Evolutionary conservation across 148 eudicot genomes (phyloP).

Genomic region (Camellia sinensis): DNA sequence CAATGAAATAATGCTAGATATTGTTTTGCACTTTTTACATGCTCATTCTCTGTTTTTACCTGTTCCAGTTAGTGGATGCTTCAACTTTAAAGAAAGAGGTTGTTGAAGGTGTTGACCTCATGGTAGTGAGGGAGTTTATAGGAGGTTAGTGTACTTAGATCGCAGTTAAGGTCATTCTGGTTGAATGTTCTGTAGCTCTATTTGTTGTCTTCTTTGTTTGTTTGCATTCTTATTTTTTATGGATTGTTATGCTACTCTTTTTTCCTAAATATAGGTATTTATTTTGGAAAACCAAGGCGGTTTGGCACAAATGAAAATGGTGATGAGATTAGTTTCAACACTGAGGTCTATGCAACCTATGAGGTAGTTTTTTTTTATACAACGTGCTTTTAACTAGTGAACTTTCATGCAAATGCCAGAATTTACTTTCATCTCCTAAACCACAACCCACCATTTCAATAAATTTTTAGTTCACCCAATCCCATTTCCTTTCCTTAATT

Average conservation of each 20-base stretch:
- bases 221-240: neutral
- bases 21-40: neutral
- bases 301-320: slow-evolving; percentile 75
- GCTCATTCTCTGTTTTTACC: slow-evolving; percentile 3
- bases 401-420: neutral
- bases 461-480: too few relatives aligned
- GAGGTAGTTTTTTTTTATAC: slow-evolving; percentile 62
- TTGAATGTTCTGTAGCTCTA: neutral
- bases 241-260: neutral
- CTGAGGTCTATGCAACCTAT: slow-evolving; percentile 77
- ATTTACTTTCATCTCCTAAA: neutral
- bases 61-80: slow-evolving; percentile 75
- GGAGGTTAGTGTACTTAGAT: slow-evolving; percentile 55
- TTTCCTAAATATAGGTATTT: slow-evolving; percentile 56
- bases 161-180: neutral
- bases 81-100: slow-evolving; percentile 91
- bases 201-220: neutral
- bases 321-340: slow-evolving; percentile 84
- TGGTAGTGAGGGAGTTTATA: slow-evolving; percentile 97
- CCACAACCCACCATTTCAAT: too few relatives aligned
- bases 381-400: neutral
- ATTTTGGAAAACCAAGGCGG: slow-evolving; percentile 97
- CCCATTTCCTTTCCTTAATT: too few relatives aligned
- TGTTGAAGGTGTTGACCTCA: slow-evolving; percentile 96
- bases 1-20: neutral